Evolutionary conservation across 495 filamentous ascomycete genomes (phyloP).

Genomic region (Daldinia grandis): DNA sequence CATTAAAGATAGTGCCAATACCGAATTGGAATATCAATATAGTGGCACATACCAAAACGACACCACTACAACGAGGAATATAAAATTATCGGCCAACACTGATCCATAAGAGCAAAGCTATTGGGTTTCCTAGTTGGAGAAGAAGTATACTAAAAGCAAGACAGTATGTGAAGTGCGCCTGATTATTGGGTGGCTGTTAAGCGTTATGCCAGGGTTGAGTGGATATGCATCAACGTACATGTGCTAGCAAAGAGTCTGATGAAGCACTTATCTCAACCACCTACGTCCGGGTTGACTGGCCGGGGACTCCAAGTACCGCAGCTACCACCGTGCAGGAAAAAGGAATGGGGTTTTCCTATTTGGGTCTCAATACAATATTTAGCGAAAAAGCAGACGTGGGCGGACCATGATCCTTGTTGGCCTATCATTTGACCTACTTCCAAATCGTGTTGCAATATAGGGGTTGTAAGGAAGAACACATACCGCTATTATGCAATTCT

Average conservation of each 20-base stretch:
- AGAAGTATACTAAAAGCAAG: not conserved
- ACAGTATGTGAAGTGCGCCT: not conserved
- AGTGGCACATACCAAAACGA: not conserved
- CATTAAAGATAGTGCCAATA: not conserved
- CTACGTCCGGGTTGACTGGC: not conserved
- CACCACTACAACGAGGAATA: not conserved
- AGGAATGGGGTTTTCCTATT: not conserved
- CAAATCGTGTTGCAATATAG: not conserved
- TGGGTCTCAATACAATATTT: slow-evolving; percentile 1
- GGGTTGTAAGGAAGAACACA: not conserved
- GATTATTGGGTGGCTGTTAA: not conserved
- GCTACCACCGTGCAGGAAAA: not conserved
- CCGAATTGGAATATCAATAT: not conserved
- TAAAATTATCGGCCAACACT: not conserved
- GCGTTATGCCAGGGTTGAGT: slow-evolving; percentile 13
- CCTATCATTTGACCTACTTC: not conserved
- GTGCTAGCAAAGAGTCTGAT: not conserved
- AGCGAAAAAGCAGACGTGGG: not conserved
- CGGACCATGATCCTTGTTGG: not conserved
- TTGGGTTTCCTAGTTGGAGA: not conserved
- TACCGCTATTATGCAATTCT: not conserved
- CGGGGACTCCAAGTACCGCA: slow-evolving; percentile 6
- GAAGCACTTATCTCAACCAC: not conserved
- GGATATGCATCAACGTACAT: slow-evolving; percentile 15
- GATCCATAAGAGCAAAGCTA: not conserved